Conservation (phyloP, 2,329 filamentous ascomycete species). For the Clarireedia homoeocarpa region DNA sequence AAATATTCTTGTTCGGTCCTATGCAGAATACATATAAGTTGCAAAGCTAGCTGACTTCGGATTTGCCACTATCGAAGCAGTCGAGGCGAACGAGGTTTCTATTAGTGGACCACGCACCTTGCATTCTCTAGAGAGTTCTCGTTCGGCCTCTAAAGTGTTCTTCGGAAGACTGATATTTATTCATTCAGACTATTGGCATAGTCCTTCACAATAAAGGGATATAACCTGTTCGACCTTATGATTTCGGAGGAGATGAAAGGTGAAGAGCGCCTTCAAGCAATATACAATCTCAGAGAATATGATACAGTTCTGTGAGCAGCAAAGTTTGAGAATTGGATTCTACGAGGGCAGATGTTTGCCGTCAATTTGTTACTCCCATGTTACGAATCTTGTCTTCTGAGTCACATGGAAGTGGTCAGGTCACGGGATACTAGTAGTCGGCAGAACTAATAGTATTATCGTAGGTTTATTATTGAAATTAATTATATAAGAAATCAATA, state of each 20-base stretch:
- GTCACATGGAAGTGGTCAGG: too few relatives aligned
- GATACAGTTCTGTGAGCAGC: not conserved
- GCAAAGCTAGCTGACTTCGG: slow-evolving; percentile 5
- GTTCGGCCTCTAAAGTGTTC: not conserved
- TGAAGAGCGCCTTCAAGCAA: not conserved
- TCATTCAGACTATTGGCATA: not conserved
- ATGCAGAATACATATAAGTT: not conserved
- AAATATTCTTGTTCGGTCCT: not conserved
- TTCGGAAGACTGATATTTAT: slow-evolving; percentile 1
- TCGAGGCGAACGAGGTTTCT: not conserved
- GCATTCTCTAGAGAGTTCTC: not conserved
- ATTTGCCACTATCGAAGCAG: not conserved
- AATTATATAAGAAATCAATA: too few relatives aligned
- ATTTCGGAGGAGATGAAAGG: not conserved
- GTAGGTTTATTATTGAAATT: too few relatives aligned
- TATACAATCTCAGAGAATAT: not conserved
- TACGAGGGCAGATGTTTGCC: not conserved
- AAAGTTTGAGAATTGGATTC: not conserved
- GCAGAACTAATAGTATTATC: too few relatives aligned
- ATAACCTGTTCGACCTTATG: not conserved
- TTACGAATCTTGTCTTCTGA: too few relatives aligned
- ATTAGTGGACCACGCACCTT: not conserved
- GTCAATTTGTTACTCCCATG: not conserved
- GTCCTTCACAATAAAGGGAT: not conserved
- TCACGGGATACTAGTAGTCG: too few relatives aligned